Evolutionary conservation across 2,329 filamentous ascomycete species (phyloP).

Genomic region (Epichloe gansuensis): DNA sequence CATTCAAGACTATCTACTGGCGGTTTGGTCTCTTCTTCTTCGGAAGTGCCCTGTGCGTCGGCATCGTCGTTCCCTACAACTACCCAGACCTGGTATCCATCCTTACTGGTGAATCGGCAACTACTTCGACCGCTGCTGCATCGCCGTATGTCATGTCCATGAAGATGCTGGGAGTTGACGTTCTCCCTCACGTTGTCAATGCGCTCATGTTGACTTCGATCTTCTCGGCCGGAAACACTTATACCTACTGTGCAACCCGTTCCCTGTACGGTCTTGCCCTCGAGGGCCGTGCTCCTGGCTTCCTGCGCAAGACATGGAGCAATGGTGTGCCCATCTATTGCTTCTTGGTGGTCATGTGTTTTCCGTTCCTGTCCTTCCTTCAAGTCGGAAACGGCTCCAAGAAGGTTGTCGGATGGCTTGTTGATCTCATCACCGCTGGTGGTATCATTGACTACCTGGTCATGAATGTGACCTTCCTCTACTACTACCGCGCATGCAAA

Average conservation of each 20-base stretch:
- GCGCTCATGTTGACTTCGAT: slow-evolving; percentile 33
- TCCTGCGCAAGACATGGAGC: slow-evolving; percentile 45
- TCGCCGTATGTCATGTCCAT: slow-evolving; percentile 54
- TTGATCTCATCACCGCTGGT: slow-evolving; percentile 43
- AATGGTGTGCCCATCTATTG: slow-evolving; percentile 49
- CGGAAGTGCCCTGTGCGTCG: slow-evolving; percentile 51
- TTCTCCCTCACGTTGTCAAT: slow-evolving; percentile 45
- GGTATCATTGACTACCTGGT: slow-evolving; percentile 51
- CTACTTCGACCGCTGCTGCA: slow-evolving; percentile 34
- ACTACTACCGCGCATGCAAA: slow-evolving; percentile 38
- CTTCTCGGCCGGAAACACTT: slow-evolving; percentile 36
- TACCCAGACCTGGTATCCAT: slow-evolving; percentile 40
- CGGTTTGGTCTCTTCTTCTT: slow-evolving; percentile 61
- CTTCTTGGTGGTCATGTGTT: slow-evolving; percentile 39
- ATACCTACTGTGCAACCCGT: slow-evolving; percentile 37
- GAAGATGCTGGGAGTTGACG: slow-evolving; percentile 37
- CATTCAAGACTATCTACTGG: slow-evolving; percentile 62
- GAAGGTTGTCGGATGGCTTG: slow-evolving; percentile 39
- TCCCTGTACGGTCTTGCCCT: slow-evolving; percentile 38
- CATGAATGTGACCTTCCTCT: slow-evolving; percentile 32
- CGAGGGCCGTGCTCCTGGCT: slow-evolving; percentile 33
- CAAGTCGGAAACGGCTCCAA: slow-evolving; percentile 35
- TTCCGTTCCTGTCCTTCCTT: slow-evolving; percentile 41
- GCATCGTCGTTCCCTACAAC: slow-evolving; percentile 53
- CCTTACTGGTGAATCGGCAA: slow-evolving; percentile 27